Evolutionary conservation across 768 basidiomycete genomes (phyloP).

Genomic region (Saitozyma podzolica): DNA sequence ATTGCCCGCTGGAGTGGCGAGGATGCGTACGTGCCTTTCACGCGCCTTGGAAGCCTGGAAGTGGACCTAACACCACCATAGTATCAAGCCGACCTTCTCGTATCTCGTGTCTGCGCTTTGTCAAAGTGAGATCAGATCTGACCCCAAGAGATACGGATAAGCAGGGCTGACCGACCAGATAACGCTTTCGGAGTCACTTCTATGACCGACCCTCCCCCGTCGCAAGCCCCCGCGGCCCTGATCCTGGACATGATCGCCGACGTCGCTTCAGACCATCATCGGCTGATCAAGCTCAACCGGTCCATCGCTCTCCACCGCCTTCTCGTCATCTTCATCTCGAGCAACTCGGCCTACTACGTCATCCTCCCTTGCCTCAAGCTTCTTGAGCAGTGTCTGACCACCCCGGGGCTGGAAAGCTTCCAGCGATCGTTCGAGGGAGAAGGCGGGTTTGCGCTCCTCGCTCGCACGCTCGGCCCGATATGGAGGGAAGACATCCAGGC

Average conservation of each 20-base stretch:
- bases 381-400: constrained; percentile 46
- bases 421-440: constrained; percentile 78
- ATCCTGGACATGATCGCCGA: constrained; percentile 68
- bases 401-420: constrained; percentile 69
- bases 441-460: constrained; percentile 77
- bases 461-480: constrained; percentile 63
- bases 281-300: constrained; percentile 69
- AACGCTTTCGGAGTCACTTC: constrained; percentile 9
- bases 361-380: constrained; percentile 44
- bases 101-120: constrained; percentile 80
- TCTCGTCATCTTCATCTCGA: constrained; percentile 73
- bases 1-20: constrained; percentile 45
- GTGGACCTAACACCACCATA: constrained; percentile 5
- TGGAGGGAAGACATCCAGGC: constrained; percentile 72
- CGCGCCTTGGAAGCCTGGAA: no score
- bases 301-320: constrained; percentile 77
- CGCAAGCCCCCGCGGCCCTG: constrained; percentile 46
- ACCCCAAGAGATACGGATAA: constrained; percentile 44
- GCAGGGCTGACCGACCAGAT: constrained; percentile 12
- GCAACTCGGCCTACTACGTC: constrained; percentile 63
- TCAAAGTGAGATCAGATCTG: constrained; percentile 53
- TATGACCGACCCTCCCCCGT: constrained; percentile 26
- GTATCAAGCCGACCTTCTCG: constrained; percentile 79
- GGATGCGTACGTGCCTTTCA: constrained; percentile 32
- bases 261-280: constrained; percentile 60